phyloP scores from a whole-genome alignment of 805 yeast genomes.

The Myxozyma vanderwaltii region DNA sequence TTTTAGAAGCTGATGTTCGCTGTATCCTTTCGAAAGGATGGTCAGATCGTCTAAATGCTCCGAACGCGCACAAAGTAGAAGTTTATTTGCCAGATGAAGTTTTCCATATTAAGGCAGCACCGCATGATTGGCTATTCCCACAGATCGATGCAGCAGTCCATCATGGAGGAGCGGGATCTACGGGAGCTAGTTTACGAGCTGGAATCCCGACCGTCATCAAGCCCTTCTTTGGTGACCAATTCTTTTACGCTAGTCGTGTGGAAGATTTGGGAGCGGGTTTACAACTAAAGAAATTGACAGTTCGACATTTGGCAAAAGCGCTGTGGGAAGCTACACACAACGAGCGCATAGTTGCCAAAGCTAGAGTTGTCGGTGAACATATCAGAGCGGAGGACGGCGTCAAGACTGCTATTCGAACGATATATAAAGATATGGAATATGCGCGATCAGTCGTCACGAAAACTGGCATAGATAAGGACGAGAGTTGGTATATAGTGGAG shows the following conservation, averaged over 20 bases:
- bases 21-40: conserved; percentile 93
- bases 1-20: conserved; percentile 73
- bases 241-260: conserved; percentile 82
- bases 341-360: conserved; percentile 66
- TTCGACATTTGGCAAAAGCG: conserved; percentile 64
- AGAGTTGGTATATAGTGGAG: conserved; percentile 31
- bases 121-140: conserved; percentile 94
- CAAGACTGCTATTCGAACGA: conserved; percentile 66
- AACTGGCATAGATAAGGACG: conserved; percentile 10
- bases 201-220: conserved; percentile 89
- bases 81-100: conserved; percentile 65
- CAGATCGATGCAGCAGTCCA: conserved; percentile 92
- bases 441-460: conserved; percentile 19
- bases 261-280: conserved; percentile 89
- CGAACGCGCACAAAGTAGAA: conserved; percentile 45
- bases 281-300: conserved; percentile 66
- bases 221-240: conserved; percentile 96
- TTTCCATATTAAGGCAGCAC: conserved; percentile 69
- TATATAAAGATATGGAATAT: conserved; percentile 50
- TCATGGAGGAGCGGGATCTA: conserved; percentile 96
- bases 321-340: conserved; percentile 68
- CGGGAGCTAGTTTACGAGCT: conserved; percentile 84
- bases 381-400: conserved; percentile 83
- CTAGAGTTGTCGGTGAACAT: conserved; percentile 60
- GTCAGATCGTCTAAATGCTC: conserved; percentile 69